A percentile compares a stretch with the other conserved stretches of the same genome.
Conservation (phyloP, 352 stramenopile species). For the Globisporangium abappressorium region DNA sequence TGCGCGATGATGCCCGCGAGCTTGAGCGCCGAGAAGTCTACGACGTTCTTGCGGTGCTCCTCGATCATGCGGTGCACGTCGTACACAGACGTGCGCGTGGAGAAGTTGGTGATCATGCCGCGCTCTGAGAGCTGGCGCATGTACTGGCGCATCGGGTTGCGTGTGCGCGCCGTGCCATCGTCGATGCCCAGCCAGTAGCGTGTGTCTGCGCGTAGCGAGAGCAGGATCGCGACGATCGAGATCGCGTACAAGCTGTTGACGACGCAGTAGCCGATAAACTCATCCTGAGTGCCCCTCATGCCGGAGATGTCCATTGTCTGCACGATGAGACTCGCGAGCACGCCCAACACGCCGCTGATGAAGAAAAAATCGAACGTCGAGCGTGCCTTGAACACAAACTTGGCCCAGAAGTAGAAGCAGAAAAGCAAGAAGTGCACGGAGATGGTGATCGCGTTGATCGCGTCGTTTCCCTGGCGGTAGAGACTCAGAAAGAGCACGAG, state of each 20-base stretch:
- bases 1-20: constrained; percentile 80
- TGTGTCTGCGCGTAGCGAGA: constrained; percentile 78
- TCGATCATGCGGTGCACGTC: constrained; percentile 89
- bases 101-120: constrained; percentile 87
- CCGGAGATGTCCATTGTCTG: constrained; percentile 43
- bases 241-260: constrained; percentile 54
- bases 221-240: constrained; percentile 63
- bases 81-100: constrained; percentile 84
- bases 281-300: constrained; percentile 19
- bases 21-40: constrained; percentile 72
- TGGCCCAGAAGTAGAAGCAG: constrained; percentile 75
- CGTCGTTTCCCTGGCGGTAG: constrained; percentile 42
- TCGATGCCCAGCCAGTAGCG: constrained; percentile 84
- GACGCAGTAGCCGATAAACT: constrained; percentile 49
- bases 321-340: constrained; percentile 41
- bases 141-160: constrained; percentile 69
- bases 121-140: constrained; percentile 72
- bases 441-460: constrained; percentile 53
- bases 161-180: constrained; percentile 40
- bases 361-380: constrained; percentile 87
- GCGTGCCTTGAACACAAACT: constrained; percentile 73
- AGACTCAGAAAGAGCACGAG: constrained; percentile 60
- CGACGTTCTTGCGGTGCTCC: constrained; percentile 75
- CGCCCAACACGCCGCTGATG: constrained; percentile 46
- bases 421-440: constrained; percentile 53